phyloP scores from a whole-genome alignment of 2,329 filamentous ascomycete genomes.

The Beauveria caledonica region DNA sequence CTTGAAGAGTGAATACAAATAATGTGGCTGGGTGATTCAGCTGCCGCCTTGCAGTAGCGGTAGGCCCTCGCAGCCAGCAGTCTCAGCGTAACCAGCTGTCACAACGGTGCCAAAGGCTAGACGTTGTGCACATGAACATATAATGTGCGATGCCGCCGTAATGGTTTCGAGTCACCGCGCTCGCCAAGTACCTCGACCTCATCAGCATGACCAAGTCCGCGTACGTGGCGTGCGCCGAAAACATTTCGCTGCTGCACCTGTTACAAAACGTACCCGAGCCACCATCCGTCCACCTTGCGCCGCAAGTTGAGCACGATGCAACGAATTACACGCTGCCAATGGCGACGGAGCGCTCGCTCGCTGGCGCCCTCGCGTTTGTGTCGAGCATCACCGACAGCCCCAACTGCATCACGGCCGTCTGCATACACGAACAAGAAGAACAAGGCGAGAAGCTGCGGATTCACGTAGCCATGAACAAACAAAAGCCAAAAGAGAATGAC shows the following conservation, averaged over 20 bases:
- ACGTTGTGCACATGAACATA: neutral
- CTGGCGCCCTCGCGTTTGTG: neutral
- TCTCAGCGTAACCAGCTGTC: neutral
- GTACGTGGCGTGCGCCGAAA: neutral
- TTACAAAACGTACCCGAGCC: neutral
- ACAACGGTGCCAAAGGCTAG: neutral
- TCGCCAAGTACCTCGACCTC: neutral
- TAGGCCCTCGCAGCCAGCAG: neutral
- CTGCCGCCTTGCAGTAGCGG: neutral
- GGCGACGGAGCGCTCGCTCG: neutral
- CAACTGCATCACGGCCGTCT: neutral
- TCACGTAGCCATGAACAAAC: neutral
- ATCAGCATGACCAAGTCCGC: neutral
- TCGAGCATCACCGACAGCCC: neutral
- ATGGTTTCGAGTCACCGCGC: neutral
- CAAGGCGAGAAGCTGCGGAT: neutral
- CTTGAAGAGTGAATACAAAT: neutral
- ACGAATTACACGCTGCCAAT: neutral
- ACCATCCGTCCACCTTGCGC: neutral
- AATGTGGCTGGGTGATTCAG: neutral
- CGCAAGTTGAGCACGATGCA: neutral
- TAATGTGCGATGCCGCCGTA: neutral
- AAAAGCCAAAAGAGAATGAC: neutral
- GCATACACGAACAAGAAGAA: neutral
- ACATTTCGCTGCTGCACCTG: neutral